Evolutionary conservation across 495 filamentous ascomycete species (phyloP).

Genomic region (Aspergillus incahuasiensis): DNA sequence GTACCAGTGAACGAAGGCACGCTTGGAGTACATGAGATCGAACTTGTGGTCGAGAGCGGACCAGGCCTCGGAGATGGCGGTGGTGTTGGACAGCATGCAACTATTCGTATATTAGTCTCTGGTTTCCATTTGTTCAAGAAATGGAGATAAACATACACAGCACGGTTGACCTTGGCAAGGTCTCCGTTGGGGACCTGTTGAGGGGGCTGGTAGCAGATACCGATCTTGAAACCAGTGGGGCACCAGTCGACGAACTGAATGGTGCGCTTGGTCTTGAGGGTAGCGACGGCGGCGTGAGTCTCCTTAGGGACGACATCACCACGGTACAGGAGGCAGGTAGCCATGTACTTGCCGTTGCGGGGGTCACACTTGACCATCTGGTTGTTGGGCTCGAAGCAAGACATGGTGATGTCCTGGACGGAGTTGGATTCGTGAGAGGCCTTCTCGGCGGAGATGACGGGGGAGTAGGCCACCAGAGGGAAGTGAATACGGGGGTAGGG

Average conservation of each 20-base stretch:
- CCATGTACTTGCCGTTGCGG: conserved; percentile 99
- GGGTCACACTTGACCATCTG: conserved; percentile 99
- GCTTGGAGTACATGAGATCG: conserved; percentile 99
- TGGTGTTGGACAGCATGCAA: conserved; percentile 99
- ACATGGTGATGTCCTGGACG: conserved; percentile 60
- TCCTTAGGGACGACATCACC: conserved; percentile 98
- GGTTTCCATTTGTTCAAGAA: not conserved
- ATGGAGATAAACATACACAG: conserved; percentile 64
- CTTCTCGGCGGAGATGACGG: conserved; percentile 89
- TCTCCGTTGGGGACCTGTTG: conserved; percentile 94
- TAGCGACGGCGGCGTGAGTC: conserved; percentile 82
- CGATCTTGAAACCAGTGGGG: conserved; percentile 99
- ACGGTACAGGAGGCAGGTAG: conserved; percentile 94
- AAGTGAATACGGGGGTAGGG: conserved; percentile 99
- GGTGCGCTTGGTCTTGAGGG: conserved; percentile 96
- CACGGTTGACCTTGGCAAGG: conserved; percentile 93
- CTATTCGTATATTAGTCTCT: conserved; percentile 39
- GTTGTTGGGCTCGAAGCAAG: conserved; percentile 73
- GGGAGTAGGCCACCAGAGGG: conserved; percentile 93
- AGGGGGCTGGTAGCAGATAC: conserved; percentile 98
- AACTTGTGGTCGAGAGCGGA: conserved; percentile 96
- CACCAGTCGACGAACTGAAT: conserved; percentile 99
- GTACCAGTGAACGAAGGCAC: conserved; percentile 99
- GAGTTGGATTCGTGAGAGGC: conserved; percentile 86
- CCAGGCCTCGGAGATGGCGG: conserved; percentile 98